phyloP scores from a whole-genome alignment of 169 alveolate species.

The Plasmodium inui region DNA sequence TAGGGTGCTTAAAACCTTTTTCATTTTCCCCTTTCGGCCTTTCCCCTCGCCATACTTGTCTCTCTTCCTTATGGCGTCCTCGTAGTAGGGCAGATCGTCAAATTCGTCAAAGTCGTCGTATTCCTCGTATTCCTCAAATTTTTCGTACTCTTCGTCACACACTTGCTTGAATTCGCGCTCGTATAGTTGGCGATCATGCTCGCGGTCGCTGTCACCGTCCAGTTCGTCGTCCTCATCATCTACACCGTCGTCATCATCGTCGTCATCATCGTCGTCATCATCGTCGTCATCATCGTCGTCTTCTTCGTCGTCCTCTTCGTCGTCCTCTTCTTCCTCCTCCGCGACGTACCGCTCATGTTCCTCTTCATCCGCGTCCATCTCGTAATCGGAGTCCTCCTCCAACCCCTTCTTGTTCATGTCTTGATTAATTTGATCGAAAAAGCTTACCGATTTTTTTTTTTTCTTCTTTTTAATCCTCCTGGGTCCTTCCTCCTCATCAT shows the following conservation, averaged over 20 bases:
- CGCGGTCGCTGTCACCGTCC: constrained; percentile 1
- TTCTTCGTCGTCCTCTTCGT: background rate
- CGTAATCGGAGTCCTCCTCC: constrained; percentile 69
- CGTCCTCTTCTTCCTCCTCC: constrained; percentile 6
- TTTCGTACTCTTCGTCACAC: constrained; percentile 26
- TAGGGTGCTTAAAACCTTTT: constrained; percentile 11
- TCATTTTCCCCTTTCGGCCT: background rate
- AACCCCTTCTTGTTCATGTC: constrained; percentile 18
- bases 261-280: constrained; percentile 10
- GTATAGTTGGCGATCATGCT: constrained; percentile 3
- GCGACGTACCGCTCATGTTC: constrained; percentile 21
- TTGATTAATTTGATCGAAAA: constrained; percentile 53
- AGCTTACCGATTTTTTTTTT: constrained; percentile 31
- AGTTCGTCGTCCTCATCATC: constrained; percentile 4
- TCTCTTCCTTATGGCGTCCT: background rate
- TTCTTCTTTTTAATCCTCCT: constrained; percentile 25
- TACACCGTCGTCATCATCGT: constrained; percentile 9
- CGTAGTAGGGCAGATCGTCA: constrained; percentile 6
- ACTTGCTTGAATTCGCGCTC: constrained; percentile 36
- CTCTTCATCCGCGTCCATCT: background rate
- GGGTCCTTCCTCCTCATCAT: constrained; percentile 2
- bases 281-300: constrained; percentile 9
- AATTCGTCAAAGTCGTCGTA: constrained; percentile 6
- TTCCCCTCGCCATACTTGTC: constrained; percentile 6
- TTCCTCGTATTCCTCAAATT: constrained; percentile 33